Base-by-base conservation (phyloP, 1,284 basidiomycete genomes). In the Leccinum variabile region DNA sequence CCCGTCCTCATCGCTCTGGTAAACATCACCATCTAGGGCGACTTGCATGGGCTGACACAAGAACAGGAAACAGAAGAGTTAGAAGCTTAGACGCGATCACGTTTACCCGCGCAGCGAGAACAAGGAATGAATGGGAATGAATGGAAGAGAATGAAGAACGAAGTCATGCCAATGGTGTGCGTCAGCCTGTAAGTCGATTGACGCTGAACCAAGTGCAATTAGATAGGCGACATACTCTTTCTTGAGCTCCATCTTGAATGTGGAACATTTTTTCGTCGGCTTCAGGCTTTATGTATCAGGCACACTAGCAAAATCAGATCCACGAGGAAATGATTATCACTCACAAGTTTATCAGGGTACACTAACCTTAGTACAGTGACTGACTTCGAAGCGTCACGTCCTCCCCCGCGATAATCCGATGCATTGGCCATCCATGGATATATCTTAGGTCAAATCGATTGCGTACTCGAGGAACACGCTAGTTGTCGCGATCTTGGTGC, bases 391-490 rank as follows among this genome's bases (percentile, higher is more conserved):
- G 28, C 10, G 18, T 46, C 44, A 93, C 84, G n/a, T 78, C 82
- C 65, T 87, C 82, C 63, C 81, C 63, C 81, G 80, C 84, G 54
- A 81, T 71, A 46, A 98, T 74, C 28, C 78, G 80, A 74, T 95
- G 92, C 0, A 81, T 87, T 14, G 87, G 94, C n/a, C 83, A 84
- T 1, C 97, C 97, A 39, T 78, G 74, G 67, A 35, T 35, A 14
- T 35, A 99, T 85, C 83, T 76, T 78, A 10, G 74, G 1, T 83
- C 74, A 79, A 98, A 78, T 98, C 89, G 68, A 98, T 80, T 1
- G 74, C 78, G 96, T 95, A 98, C 65, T 92, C 85, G 61, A 98
- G 86, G 55, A 83, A 76, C 41, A 94, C 79, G 73, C 94, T 86
- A 54, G 82, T 80, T 1, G 91, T 88, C 1, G 79, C 77, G 68